phyloP scores from a whole-genome alignment of 176 grass and related monocot genomes.

The Avena atlantica region DNA sequence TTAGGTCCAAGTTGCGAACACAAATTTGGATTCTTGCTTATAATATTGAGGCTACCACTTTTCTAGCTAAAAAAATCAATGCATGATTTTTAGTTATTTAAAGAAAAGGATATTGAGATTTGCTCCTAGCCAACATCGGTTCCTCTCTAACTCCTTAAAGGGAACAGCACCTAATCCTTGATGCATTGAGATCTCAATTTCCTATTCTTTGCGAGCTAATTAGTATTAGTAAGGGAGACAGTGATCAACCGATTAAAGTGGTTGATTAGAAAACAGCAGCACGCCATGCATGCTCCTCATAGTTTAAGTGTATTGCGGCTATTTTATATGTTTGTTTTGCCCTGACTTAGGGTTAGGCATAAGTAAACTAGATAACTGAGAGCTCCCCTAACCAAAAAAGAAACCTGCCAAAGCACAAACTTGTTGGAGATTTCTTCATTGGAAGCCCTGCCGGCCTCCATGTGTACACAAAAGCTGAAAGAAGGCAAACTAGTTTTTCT shows the following conservation, averaged over 20 bases:
- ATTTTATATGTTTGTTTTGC: constrained; percentile 1
- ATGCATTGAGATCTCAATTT: constrained; percentile 26
- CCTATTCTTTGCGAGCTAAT: constrained; percentile 10
- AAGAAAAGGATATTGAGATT: constrained; percentile 36
- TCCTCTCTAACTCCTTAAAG: constrained; percentile 55
- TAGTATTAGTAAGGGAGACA: constrained; percentile 6
- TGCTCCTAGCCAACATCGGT: constrained; percentile 24
- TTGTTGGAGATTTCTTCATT: neutral
- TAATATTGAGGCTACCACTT: neutral
- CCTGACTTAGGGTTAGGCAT: neutral
- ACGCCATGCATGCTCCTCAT: constrained; percentile 45
- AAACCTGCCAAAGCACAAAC: neutral
- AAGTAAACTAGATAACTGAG: neutral
- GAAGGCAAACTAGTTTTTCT: neutral
- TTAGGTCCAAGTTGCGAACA: neutral
- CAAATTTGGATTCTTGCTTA: neutral
- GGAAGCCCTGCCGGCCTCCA: constrained; percentile 17
- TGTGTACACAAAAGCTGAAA: constrained; percentile 38
- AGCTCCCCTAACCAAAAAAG: neutral
- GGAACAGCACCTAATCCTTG: constrained; percentile 43
- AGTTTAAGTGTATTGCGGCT: constrained; percentile 44
- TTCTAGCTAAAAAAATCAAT: neutral
- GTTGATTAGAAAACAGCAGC: constrained; percentile 41
- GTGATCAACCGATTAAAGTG: constrained; percentile 31
- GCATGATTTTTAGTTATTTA: neutral